phyloP scores from a whole-genome alignment of 495 filamentous ascomycete species.

The Aspergillus diversus region DNA sequence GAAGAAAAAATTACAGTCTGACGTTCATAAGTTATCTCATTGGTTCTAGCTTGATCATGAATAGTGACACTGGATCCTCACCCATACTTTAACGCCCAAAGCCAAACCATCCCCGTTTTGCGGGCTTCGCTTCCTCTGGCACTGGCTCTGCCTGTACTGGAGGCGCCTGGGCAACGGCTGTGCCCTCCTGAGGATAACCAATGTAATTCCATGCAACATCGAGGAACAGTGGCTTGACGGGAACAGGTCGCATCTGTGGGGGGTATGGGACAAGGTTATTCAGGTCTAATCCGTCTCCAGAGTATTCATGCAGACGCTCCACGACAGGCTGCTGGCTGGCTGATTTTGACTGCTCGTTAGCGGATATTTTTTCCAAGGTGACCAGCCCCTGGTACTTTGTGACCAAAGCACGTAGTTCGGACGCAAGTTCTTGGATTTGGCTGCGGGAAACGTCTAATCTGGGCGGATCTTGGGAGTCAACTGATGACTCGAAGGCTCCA shows the following conservation, averaged over 20 bases:
- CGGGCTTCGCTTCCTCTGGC: conserved; percentile 58
- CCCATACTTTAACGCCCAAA: conserved; percentile 69
- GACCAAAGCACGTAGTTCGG: conserved; percentile 66
- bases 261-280: conserved; percentile 84
- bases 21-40: background rate
- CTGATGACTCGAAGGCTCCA: conserved; percentile 39
- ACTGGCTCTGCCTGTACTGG: conserved; percentile 35
- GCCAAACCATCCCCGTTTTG: conserved; percentile 85
- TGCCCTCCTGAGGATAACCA: conserved; percentile 72
- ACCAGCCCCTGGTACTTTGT: conserved; percentile 81
- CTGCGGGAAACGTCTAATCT: conserved; percentile 62
- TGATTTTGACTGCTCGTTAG: conserved; percentile 35
- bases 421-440: conserved; percentile 59
- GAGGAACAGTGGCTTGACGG: conserved; percentile 94
- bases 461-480: conserved; percentile 42
- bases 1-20: background rate
- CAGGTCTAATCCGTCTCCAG: conserved; percentile 67
- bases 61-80: background rate
- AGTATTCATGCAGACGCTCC: conserved; percentile 75
- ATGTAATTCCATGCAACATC: conserved; percentile 99
- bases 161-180: conserved; percentile 19
- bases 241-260: conserved; percentile 77
- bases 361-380: conserved; percentile 66
- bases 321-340: conserved; percentile 58
- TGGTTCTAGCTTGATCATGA: background rate